These are phyloP conservation scores for Erythrobasidium hasegawianum DNA, from an alignment of 1,284 basidiomycete genomes.

Conservation along the genomic window DNA sequence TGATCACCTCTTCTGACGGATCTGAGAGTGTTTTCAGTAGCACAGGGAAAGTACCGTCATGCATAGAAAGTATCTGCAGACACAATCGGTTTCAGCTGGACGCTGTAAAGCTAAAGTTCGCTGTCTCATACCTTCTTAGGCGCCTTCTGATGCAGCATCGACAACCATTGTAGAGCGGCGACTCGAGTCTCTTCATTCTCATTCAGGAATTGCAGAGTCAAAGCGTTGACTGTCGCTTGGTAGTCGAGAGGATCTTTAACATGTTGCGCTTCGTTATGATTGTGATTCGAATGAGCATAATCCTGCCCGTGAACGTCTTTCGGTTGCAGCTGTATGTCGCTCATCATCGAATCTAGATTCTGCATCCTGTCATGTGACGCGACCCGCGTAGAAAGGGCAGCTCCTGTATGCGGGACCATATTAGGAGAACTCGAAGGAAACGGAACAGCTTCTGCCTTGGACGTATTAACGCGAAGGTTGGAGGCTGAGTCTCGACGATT, in stretches of 20 bases:
- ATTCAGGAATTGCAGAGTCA: constrained; percentile 90
- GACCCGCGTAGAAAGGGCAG: neutral
- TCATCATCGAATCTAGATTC: constrained; percentile 31
- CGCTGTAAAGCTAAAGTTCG: neutral
- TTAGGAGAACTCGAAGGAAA: constrained; percentile 15
- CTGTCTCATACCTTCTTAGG: constrained; percentile 69
- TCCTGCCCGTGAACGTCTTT: neutral
- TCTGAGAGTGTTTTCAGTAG: constrained; percentile 94
- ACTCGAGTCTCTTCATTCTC: constrained; percentile 95
- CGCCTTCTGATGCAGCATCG: constrained; percentile 97
- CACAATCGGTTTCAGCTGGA: neutral
- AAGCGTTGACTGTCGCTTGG: constrained; percentile 80
- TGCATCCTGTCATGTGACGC: neutral
- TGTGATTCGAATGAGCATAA: too few relatives aligned
- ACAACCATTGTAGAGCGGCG: constrained; percentile 92
- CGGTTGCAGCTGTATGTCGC: constrained; percentile 11
- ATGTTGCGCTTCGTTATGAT: neutral
- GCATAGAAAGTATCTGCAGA: constrained; percentile 80
- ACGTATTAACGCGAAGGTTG: constrained; percentile 10
- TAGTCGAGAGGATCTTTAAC: constrained; percentile 62
- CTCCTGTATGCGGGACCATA: neutral
- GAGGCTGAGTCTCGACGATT: constrained; percentile 37
- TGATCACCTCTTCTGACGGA: constrained; percentile 94
- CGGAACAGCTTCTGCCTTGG: constrained; percentile 10
- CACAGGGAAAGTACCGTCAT: constrained; percentile 93